phyloP scores from a whole-genome alignment of 2,329 filamentous ascomycete genomes.

The Aspergillus clavatus region DNA sequence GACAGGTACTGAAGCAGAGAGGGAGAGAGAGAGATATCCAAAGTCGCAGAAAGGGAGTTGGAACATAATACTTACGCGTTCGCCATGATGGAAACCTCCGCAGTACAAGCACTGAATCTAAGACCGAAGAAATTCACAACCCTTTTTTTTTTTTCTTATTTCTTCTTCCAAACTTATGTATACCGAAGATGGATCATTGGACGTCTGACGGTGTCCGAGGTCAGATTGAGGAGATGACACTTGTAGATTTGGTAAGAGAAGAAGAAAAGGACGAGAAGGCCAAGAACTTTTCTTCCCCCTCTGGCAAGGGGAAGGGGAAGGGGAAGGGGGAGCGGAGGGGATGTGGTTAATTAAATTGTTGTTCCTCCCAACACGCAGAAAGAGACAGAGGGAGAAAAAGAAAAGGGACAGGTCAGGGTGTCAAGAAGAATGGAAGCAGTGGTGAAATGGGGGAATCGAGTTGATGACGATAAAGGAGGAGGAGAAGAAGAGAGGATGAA shows the following conservation, averaged over 20 bases:
- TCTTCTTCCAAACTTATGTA: conserved; percentile 8
- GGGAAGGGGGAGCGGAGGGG: conserved; percentile 5
- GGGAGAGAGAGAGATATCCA: neutral
- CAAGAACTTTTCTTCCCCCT: conserved; percentile 23
- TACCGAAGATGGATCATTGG: conserved; percentile 15
- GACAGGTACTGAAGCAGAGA: neutral
- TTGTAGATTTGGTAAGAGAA: neutral
- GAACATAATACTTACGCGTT: conserved; percentile 20
- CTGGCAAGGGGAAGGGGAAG: conserved; percentile 11
- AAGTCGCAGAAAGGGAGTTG: neutral
- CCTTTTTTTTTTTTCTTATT: no score
- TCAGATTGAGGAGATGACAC: neutral
- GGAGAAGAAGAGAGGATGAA: no score
- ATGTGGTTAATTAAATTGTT: conserved; percentile 1
- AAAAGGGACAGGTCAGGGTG: neutral
- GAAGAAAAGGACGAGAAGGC: conserved; percentile 2
- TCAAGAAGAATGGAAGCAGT: no score
- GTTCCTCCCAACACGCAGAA: neutral
- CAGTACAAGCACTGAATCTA: neutral
- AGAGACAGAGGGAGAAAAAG: conserved; percentile 7
- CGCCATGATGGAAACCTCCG: conserved; percentile 15
- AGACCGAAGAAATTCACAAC: conserved; percentile 5
- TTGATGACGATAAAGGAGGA: no score
- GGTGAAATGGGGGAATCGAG: no score
- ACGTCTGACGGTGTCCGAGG: neutral